These are phyloP conservation scores for Thelephora terrestris DNA, from an alignment of 1,284 basidiomycete genomes.

Conservation along the genomic window DNA sequence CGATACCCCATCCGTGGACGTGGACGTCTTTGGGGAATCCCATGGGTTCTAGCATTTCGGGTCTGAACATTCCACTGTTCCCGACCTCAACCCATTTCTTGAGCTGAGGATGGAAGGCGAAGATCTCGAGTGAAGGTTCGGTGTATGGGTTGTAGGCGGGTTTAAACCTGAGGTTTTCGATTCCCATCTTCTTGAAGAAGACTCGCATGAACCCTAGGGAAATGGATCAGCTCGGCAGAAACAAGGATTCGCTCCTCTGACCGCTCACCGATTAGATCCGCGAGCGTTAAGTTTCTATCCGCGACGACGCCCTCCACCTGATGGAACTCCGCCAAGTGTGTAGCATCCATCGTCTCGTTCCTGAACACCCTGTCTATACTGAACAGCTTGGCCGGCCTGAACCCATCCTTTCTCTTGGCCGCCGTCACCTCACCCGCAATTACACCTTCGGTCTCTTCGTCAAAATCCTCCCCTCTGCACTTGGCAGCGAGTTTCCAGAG, in stretches of 20 bases:
- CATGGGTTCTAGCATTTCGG: conserved; percentile 99
- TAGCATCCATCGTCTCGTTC: conserved; percentile 98
- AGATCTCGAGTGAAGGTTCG: conserved; percentile 99
- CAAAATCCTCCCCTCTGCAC: conserved; percentile 54
- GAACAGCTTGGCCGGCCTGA: conserved; percentile 95
- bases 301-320: conserved; percentile 99
- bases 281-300: conserved; percentile 89
- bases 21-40: conserved; percentile 96
- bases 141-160: conserved; percentile 97
- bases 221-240: background rate
- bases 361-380: conserved; percentile 98
- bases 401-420: conserved; percentile 49
- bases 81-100: conserved; percentile 95
- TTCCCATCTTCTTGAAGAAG: conserved; percentile 98
- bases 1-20: conserved; percentile 95
- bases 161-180: conserved; percentile 91
- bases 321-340: conserved; percentile 99
- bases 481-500: conserved; percentile 83
- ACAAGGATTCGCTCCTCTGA: background rate
- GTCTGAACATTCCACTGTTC: conserved; percentile 98
- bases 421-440: conserved; percentile 11
- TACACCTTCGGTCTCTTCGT: conserved; percentile 15
- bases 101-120: conserved; percentile 93
- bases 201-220: conserved; percentile 88
- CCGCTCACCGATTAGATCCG: conserved; percentile 87